Evolutionary conservation across 257 asterid species (phyloP).

Genomic region (Eucommia ulmoides): DNA sequence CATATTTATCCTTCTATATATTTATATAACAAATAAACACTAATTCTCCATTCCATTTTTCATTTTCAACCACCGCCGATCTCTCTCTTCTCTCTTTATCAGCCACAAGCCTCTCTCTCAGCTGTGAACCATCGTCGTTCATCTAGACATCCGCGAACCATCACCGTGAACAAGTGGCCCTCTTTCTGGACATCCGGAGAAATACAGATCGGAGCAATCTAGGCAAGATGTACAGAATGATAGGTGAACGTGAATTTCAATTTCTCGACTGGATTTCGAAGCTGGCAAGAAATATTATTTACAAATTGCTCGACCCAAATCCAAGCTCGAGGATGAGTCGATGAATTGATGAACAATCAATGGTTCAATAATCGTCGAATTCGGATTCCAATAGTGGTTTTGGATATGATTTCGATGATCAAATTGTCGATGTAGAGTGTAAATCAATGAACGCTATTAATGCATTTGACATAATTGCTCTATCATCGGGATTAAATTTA

Average conservation of each 20-base stretch:
- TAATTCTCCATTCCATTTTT: too few relatives aligned
- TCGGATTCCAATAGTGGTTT: not conserved
- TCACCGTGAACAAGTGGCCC: too few relatives aligned
- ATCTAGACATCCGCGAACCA: too few relatives aligned
- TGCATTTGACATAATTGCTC: conserved; percentile 70
- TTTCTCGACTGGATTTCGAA: conserved; percentile 65
- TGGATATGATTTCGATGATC: not conserved
- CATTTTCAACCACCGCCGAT: too few relatives aligned
- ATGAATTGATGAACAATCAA: conserved; percentile 34
- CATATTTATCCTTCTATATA: too few relatives aligned
- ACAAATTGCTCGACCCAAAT: conserved; percentile 62
- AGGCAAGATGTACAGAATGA: not conserved
- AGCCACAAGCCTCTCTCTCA: too few relatives aligned
- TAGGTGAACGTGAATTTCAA: conserved; percentile 29
- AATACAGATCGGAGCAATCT: too few relatives aligned
- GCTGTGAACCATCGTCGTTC: too few relatives aligned
- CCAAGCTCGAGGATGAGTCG: conserved; percentile 49
- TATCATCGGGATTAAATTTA: conserved; percentile 68
- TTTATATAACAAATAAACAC: too few relatives aligned
- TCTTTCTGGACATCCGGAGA: too few relatives aligned
- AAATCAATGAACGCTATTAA: conserved; percentile 26
- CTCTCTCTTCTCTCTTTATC: too few relatives aligned
- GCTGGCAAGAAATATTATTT: conserved; percentile 35
- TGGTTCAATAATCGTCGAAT: conserved; percentile 53
- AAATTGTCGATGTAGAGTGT: conserved; percentile 16